Conservation (phyloP, 768 basidiomycete species). For the Lactarius trivialis region DNA sequence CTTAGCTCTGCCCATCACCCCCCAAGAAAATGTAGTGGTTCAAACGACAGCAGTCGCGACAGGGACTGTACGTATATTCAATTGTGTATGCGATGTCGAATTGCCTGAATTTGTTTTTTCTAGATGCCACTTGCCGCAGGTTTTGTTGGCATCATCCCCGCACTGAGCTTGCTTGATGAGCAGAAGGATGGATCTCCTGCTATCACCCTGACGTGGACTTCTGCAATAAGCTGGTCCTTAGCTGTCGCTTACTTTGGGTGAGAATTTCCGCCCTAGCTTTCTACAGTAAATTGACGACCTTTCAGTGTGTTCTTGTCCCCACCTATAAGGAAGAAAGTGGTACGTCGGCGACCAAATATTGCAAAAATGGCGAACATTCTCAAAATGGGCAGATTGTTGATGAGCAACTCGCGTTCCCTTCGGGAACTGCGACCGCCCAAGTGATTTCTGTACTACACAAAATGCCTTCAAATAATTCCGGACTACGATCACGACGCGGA, state of each 20-base stretch:
- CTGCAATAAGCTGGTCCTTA: conserved; percentile 79
- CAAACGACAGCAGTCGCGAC: conserved; percentile 96
- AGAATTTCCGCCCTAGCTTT: background rate
- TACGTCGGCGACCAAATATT: conserved; percentile 33
- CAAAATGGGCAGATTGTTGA: conserved; percentile 64
- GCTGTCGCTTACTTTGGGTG: conserved; percentile 93
- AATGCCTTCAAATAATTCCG: conserved; percentile 54
- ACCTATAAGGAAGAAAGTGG: conserved; percentile 91
- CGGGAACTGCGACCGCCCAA: conserved; percentile 94
- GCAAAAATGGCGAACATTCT: background rate
- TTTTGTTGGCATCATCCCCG: conserved; percentile 91
- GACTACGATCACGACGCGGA: conserved; percentile 47
- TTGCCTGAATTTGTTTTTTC: background rate
- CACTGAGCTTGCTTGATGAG: conserved; percentile 70
- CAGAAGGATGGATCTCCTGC: conserved; percentile 72
- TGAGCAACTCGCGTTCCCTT: conserved; percentile 90
- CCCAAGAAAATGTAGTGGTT: conserved; percentile 89
- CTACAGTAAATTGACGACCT: conserved; percentile 3
- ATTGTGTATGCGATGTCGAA: background rate
- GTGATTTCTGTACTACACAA: conserved; percentile 86
- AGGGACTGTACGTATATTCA: conserved; percentile 42
- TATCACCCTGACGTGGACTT: conserved; percentile 64
- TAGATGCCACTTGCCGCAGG: conserved; percentile 81
- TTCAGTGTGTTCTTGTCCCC: conserved; percentile 89
- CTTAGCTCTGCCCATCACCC: conserved; percentile 66